Evolutionary conservation across 176 grass and related monocot genomes (phyloP).

Genomic region (Aechmea fasciata): DNA sequence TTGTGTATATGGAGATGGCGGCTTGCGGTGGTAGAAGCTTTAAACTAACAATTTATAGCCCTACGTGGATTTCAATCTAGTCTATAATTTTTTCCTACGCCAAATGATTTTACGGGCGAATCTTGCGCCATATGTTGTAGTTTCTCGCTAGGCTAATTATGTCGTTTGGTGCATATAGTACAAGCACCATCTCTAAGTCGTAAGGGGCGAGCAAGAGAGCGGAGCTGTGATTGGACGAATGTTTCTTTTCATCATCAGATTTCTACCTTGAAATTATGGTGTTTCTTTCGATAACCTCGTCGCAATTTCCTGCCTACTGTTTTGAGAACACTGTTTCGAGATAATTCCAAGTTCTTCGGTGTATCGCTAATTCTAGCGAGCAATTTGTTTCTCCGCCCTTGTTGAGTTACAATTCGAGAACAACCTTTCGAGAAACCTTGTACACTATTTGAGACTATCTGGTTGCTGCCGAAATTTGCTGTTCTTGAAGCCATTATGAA

Average conservation of each 20-base stretch:
- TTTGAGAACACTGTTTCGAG: too few species aligned
- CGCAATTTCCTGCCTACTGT: too few species aligned
- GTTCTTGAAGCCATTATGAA: too few species aligned
- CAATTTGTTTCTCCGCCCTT: too few species aligned
- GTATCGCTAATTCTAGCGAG: too few species aligned
- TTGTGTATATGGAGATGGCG: constrained; percentile 56
- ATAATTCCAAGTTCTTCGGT: too few species aligned
- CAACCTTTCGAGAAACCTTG: too few species aligned
- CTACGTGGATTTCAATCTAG: constrained; percentile 19
- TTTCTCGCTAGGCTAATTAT: not conserved
- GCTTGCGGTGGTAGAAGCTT: constrained; percentile 41
- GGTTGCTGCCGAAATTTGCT: too few species aligned
- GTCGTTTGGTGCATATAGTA: constrained; percentile 5
- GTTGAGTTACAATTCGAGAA: too few species aligned
- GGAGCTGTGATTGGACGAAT: not conserved
- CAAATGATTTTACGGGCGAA: not conserved
- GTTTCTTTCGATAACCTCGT: not conserved
- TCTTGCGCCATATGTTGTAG: not conserved
- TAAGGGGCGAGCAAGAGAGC: not conserved
- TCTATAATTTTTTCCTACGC: not conserved
- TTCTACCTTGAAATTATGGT: not conserved
- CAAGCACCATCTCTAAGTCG: not conserved
- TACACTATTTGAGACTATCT: too few species aligned
- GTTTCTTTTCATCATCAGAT: not conserved
- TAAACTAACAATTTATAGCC: constrained; percentile 72